Evolutionary conservation across 2,329 filamentous ascomycete genomes (phyloP).

Genomic region (Xylariaceae sp.): DNA sequence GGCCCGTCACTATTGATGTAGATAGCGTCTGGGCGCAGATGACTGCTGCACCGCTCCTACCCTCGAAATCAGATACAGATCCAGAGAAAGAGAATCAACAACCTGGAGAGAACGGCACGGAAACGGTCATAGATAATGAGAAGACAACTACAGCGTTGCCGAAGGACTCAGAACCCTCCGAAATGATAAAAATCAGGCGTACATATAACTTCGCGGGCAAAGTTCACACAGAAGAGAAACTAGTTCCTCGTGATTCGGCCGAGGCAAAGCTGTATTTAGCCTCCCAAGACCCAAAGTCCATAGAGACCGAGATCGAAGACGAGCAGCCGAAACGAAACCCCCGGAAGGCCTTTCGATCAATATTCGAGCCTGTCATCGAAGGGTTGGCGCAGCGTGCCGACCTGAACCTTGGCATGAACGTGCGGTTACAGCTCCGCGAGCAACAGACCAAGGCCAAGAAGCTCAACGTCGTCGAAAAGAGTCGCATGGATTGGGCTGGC

Average conservation of each 20-base stretch:
- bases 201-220: slow-evolving; percentile 78
- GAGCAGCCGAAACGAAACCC: slow-evolving; percentile 51
- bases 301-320: slow-evolving; percentile 35
- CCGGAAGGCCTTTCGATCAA: slow-evolving; percentile 64
- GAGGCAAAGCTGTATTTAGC: slow-evolving; percentile 70
- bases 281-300: slow-evolving; percentile 48
- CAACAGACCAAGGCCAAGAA: slow-evolving; percentile 62
- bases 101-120: slow-evolving; percentile 11
- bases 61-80: slow-evolving; percentile 36
- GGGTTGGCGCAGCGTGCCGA: slow-evolving; percentile 55
- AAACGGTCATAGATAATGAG: slow-evolving; percentile 20
- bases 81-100: slow-evolving; percentile 27
- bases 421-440: slow-evolving; percentile 55
- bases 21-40: slow-evolving; percentile 74
- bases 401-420: slow-evolving; percentile 62
- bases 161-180: slow-evolving; percentile 35
- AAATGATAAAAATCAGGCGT: slow-evolving; percentile 68
- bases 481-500: slow-evolving; percentile 74
- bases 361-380: slow-evolving; percentile 64
- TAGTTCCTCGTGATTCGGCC: slow-evolving; percentile 68
- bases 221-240: slow-evolving; percentile 73
- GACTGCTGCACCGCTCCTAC: slow-evolving; percentile 53
- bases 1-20: slow-evolving; percentile 72
- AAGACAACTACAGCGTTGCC: slow-evolving; percentile 14
- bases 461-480: slow-evolving; percentile 74